phyloP scores from a whole-genome alignment of 768 basidiomycete genomes.

The Russula sp. region DNA sequence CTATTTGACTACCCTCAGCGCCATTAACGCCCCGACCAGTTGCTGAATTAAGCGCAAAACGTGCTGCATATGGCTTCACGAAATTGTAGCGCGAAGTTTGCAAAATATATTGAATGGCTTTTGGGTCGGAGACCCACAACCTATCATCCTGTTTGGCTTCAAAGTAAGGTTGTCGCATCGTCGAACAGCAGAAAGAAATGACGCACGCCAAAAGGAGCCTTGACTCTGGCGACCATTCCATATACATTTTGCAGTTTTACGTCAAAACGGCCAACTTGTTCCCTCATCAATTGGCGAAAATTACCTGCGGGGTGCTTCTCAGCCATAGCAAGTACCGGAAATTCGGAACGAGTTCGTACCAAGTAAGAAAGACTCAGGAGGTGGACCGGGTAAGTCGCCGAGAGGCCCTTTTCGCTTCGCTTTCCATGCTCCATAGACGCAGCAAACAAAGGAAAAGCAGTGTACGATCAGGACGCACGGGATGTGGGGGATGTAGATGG shows the following conservation, averaged over 20 bases:
- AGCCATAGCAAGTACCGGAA: neutral
- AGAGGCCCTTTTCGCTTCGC: neutral
- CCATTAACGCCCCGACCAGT: conserved; percentile 24
- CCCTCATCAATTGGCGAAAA: conserved; percentile 24
- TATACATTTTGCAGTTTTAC: conserved; percentile 13
- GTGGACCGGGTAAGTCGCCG: conserved; percentile 16
- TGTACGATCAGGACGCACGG: neutral
- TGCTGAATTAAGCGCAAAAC: conserved; percentile 23
- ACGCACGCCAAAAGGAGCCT: conserved; percentile 27
- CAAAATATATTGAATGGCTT: conserved; percentile 26
- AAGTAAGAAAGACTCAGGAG: conserved; percentile 23
- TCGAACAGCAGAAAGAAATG: neutral
- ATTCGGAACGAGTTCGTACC: conserved; percentile 5
- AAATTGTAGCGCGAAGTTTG: conserved; percentile 26
- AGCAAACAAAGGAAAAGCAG: neutral
- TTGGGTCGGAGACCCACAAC: conserved; percentile 25
- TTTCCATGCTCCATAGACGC: conserved; percentile 1
- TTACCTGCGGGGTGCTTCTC: conserved; percentile 3
- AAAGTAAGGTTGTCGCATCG: neutral
- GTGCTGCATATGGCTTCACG: conserved; percentile 27
- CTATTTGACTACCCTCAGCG: conserved; percentile 18
- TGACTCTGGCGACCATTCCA: conserved; percentile 18
- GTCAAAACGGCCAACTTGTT: conserved; percentile 19
- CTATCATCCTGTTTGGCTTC: conserved; percentile 14
- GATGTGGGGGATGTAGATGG: neutral